Base-by-base conservation (phyloP, 2,329 filamentous ascomycete genomes). In the Penicillium brevicompactum region DNA sequence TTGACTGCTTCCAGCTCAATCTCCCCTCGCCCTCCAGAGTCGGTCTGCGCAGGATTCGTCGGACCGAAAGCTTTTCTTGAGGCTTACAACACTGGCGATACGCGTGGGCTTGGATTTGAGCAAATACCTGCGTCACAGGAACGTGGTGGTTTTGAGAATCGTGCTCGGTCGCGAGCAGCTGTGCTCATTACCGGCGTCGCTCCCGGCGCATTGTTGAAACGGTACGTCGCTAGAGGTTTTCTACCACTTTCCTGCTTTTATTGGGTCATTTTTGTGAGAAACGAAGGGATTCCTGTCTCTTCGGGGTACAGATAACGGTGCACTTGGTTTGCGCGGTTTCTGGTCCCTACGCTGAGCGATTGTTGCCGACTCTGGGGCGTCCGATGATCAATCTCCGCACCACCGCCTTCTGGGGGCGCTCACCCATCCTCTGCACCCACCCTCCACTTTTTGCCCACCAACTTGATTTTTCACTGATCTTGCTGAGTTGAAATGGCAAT, bases 361-460 rank as follows among this genome's bases (percentile, higher is more conserved):
- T 56, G 59, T 56, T 62, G 51, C 53, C 62, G 60, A 63, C 60
- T 64, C 63, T 70, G 67, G 68, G 65, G 57, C 55, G 57, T 63
- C 63, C 56, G 60, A 62, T 65, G 68, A 70, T 71, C 70, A 73
- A 70, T 73, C 70, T 73, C 71, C 70, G 71, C 70, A 73, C 52
- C 52, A 54, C 71, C 70, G 71, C 70, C 71, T 73, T 71, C 68
- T 64, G 60, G 56, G 60, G 63, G 61, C 63, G 60, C 53, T 59
- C 47, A 58, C 57, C 59, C 58, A 58, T 63, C 60, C 51, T 56
- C 60, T 37, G 53, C 62, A 61, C 62, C 58, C 59, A 59, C 57
- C 55, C 40, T 49, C 55, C 55, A 54, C 46, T 61, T 54, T 56
- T 53, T 60, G 52, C 59, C 56, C 54, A 58, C 54, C 54, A 52